These are phyloP conservation scores for Carnegiea gigantea DNA, from an alignment of 179 eudicot genomes.

Conservation along the genomic window DNA sequence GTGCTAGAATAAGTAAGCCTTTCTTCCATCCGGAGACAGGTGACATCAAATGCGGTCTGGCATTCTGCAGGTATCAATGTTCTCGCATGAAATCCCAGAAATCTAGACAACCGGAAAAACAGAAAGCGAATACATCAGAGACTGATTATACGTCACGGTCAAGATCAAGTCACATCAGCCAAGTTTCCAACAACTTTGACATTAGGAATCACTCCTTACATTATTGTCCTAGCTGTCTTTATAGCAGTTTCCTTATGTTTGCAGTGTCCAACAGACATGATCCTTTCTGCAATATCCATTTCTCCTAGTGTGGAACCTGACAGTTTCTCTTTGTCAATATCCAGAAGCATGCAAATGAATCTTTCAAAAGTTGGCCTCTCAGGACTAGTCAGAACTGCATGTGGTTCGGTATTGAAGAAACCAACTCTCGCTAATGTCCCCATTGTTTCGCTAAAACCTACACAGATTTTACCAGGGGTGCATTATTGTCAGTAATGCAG, in stretches of 20 bases:
- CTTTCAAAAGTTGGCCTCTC: conserved; percentile 56
- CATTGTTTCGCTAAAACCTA: conserved; percentile 90
- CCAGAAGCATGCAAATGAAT: conserved; percentile 60
- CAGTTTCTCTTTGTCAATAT: conserved; percentile 30
- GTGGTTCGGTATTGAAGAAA: conserved; percentile 57
- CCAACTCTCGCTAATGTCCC: conserved; percentile 79
- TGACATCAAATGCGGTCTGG: conserved; percentile 73
- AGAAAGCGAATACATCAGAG: background rate
- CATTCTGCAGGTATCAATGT: conserved; percentile 64
- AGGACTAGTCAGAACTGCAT: conserved; percentile 39
- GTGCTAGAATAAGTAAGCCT: conserved; percentile 65
- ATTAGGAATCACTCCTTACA: conserved; percentile 26
- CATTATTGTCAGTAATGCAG: background rate
- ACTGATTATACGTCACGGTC: background rate
- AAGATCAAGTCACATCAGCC: conserved; percentile 1
- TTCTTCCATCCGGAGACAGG: conserved; percentile 85
- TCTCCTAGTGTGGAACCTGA: conserved; percentile 38
- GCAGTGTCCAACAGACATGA: conserved; percentile 54
- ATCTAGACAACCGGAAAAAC: conserved; percentile 43
- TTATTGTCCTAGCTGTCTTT: conserved; percentile 77
- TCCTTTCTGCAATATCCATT: conserved; percentile 54
- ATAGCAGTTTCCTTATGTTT: conserved; percentile 53
- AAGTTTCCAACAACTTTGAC: background rate
- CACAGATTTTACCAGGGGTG: conserved; percentile 10
- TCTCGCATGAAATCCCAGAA: conserved; percentile 69